Evolutionary conservation across 495 filamentous ascomycete species (phyloP).

Genomic region (Sordaria brevicollis): DNA sequence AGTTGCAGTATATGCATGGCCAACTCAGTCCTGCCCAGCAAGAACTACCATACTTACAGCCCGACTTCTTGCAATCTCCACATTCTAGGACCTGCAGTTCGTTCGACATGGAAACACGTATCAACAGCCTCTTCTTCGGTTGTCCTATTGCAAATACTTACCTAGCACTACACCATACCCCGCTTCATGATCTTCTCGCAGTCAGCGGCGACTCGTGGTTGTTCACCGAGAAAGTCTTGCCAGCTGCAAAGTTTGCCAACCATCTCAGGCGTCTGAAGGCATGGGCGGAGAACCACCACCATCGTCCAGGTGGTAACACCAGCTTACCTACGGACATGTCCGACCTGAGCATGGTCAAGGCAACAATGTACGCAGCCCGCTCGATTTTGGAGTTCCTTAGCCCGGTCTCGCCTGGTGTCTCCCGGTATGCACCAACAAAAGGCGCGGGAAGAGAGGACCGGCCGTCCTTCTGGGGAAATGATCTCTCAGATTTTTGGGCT

Average conservation of each 20-base stretch:
- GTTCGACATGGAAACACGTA: constrained; percentile 21
- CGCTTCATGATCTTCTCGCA: constrained; percentile 36
- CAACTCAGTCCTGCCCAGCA: constrained; percentile 9
- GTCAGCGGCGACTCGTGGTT: constrained; percentile 40
- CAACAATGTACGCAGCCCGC: constrained; percentile 22
- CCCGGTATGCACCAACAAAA: background rate
- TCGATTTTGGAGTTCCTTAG: constrained; percentile 19
- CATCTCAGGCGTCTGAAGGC: constrained; percentile 26
- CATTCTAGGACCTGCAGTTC: background rate
- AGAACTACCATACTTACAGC: background rate
- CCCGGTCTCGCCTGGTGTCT: background rate
- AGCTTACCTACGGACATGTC: background rate
- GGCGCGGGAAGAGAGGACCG: background rate
- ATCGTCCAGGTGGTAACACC: constrained; percentile 1
- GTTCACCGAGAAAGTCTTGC: constrained; percentile 33
- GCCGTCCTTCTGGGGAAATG: constrained; percentile 11
- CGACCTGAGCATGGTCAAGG: constrained; percentile 9
- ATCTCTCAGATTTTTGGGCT: constrained; percentile 40
- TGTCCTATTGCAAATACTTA: constrained; percentile 34
- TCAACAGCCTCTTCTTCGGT: constrained; percentile 25
- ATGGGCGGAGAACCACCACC: constrained; percentile 21
- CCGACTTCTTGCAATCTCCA: background rate
- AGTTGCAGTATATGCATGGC: constrained; percentile 9
- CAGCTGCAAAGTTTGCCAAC: constrained; percentile 23
- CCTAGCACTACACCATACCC: constrained; percentile 36